A percentile compares a stretch with the other conserved stretches of the same genome.
Evolutionary conservation across 345 rosid species (phyloP).

Genomic region (Acer campestre): DNA sequence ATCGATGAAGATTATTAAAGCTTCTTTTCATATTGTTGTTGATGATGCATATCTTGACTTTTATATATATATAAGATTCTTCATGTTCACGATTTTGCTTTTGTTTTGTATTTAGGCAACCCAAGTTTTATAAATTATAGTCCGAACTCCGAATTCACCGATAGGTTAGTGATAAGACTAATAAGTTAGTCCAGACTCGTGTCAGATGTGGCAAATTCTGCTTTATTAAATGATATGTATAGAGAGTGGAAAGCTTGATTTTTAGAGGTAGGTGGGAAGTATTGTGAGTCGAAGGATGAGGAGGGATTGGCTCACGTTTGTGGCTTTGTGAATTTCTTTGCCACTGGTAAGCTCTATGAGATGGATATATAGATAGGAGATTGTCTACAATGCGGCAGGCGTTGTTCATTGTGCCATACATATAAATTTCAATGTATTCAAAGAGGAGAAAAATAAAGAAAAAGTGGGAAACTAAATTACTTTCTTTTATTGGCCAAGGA

Average conservation of each 20-base stretch:
- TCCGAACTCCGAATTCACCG: too few relatives aligned
- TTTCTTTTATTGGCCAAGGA: background rate
- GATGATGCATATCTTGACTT: background rate
- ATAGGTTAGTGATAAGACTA: background rate
- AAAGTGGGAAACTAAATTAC: background rate
- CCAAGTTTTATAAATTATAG: too few relatives aligned
- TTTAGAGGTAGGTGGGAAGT: background rate
- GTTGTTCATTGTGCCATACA: too few relatives aligned
- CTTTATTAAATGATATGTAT: background rate
- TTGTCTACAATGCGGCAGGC: background rate
- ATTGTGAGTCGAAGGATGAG: conserved; percentile 12
- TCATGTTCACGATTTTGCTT: background rate
- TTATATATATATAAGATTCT: background rate
- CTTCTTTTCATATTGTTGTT: background rate
- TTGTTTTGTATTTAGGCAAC: too few relatives aligned
- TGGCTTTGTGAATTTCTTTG: background rate
- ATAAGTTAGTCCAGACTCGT: background rate
- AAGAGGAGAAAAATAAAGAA: background rate
- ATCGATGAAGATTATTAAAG: conserved; percentile 13
- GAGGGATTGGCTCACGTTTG: conserved; percentile 15
- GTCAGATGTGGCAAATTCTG: background rate
- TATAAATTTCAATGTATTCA: too few relatives aligned
- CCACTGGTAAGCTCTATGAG: background rate
- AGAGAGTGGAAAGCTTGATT: background rate
- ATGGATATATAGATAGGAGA: background rate